Percentiles rank a stretch among this genome's conserved stretches.
Conservation (phyloP, 768 basidiomycete species). For the Lentinula lateritia region DNA sequence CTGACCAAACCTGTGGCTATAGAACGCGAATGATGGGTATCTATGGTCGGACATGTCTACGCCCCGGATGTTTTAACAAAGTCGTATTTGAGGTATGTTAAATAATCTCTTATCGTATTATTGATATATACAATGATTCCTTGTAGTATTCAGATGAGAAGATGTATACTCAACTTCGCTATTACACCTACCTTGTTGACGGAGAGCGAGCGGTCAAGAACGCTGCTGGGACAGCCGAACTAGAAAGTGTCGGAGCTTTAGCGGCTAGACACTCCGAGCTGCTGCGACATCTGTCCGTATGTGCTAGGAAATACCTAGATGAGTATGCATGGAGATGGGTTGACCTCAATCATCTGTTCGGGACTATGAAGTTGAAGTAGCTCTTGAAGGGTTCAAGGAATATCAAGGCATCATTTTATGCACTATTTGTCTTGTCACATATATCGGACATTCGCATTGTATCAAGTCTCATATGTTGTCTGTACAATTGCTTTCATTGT, state of each 20-base stretch:
- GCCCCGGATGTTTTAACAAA: slow-evolving; percentile 59
- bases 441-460: neutral
- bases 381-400: too few relatives aligned
- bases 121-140: slow-evolving; percentile 4
- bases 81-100: slow-evolving; percentile 70
- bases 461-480: neutral
- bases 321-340: slow-evolving; percentile 90
- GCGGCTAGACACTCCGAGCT: slow-evolving; percentile 42
- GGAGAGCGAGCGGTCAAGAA: slow-evolving; percentile 51
- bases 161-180: slow-evolving; percentile 88
- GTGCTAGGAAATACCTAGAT: slow-evolving; percentile 77
- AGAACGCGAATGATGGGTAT: slow-evolving; percentile 94
- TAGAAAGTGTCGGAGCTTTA: slow-evolving; percentile 55
- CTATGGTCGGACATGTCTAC: slow-evolving; percentile 79
- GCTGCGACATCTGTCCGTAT: slow-evolving; percentile 45
- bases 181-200: slow-evolving; percentile 77
- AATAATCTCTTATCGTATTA: neutral
- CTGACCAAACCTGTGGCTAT: slow-evolving; percentile 77
- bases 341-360: slow-evolving; percentile 72
- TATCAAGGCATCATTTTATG: too few relatives aligned
- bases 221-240: slow-evolving; percentile 34
- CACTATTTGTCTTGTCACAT: too few relatives aligned
- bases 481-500: neutral
- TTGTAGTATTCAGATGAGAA: slow-evolving; percentile 75
- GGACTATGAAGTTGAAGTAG: slow-evolving; percentile 50